A percentile compares a stretch with the other conserved stretches of the same genome.
These are phyloP conservation scores for Hirschioporus abietinus DNA, from an alignment of 768 basidiomycete genomes.

Conservation along the genomic window DNA sequence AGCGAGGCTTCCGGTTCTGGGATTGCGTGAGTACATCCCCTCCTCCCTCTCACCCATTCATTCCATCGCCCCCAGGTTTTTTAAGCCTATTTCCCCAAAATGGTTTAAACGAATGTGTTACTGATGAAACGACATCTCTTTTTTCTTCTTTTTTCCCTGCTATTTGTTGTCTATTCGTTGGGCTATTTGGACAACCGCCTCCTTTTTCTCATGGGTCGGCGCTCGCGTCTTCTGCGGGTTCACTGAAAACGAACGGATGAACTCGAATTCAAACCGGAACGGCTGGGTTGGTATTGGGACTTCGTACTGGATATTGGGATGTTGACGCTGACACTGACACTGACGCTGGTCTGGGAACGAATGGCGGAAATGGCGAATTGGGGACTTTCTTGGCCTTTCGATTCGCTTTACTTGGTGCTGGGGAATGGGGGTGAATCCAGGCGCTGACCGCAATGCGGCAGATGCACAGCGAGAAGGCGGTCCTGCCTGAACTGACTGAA, in stretches of 20 bases:
- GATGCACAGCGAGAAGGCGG: conserved; percentile 76
- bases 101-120: background rate
- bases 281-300: no score
- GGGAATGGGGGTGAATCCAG: conserved; percentile 30
- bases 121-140: background rate
- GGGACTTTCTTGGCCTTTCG: conserved; percentile 10
- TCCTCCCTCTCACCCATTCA: background rate
- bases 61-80: background rate
- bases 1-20: conserved; percentile 98
- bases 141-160: background rate
- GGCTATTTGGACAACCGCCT: background rate
- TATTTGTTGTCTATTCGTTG: background rate
- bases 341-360: conserved; percentile 7
- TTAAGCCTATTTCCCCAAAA: background rate
- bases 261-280: background rate
- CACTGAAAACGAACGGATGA: background rate
- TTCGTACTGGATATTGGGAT: no score
- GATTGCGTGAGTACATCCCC: conserved; percentile 68
- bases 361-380: conserved; percentile 8
- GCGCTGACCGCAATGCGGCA: conserved; percentile 86
- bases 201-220: conserved; percentile 9
- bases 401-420: conserved; percentile 3
- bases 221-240: conserved; percentile 10
- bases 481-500: conserved; percentile 82
- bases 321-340: no score